Evolutionary conservation across 1,284 basidiomycete genomes (phyloP).

Genomic region (Neolentinus lepideus): DNA sequence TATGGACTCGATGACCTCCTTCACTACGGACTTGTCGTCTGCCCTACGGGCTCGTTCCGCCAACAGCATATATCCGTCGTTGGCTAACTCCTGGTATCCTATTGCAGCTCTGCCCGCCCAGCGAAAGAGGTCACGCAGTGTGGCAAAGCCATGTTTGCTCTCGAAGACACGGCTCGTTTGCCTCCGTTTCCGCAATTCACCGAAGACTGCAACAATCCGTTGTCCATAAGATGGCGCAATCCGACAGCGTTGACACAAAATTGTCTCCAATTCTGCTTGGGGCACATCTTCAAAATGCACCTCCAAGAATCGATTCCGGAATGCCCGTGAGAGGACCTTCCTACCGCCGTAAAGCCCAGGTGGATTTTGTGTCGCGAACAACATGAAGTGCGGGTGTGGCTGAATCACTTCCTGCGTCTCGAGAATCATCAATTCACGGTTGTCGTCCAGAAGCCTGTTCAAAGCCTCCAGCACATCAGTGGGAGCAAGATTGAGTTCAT

Average conservation of each 20-base stretch:
- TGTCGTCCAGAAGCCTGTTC: slow-evolving; percentile 95
- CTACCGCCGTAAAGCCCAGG: slow-evolving; percentile 96
- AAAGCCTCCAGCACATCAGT: slow-evolving; percentile 98
- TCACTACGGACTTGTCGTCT: slow-evolving; percentile 87
- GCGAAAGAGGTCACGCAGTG: slow-evolving; percentile 93
- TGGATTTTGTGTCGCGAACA: slow-evolving; percentile 98
- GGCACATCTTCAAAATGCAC: slow-evolving; percentile 98
- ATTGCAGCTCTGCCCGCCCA: slow-evolving; percentile 92
- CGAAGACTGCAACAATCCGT: slow-evolving; percentile 89
- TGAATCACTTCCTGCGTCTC: slow-evolving; percentile 94
- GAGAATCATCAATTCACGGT: slow-evolving; percentile 92
- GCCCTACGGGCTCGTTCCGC: slow-evolving; percentile 83
- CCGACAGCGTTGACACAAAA: slow-evolving; percentile 81
- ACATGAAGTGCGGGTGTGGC: slow-evolving; percentile 95
- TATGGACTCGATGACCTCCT: slow-evolving; percentile 86
- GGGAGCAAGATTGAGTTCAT: slow-evolving; percentile 96
- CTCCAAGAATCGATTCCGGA: slow-evolving; percentile 98
- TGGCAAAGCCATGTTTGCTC: slow-evolving; percentile 95
- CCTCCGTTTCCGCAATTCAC: slow-evolving; percentile 87
- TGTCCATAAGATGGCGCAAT: slow-evolving; percentile 93
- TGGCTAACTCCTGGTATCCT: slow-evolving; percentile 88
- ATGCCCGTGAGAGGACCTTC: slow-evolving; percentile 93
- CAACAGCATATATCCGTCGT: slow-evolving; percentile 97
- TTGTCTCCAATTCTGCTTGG: slow-evolving; percentile 88
- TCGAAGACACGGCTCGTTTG: slow-evolving; percentile 94